These are phyloP conservation scores for Cerioporus squamosus DNA, from an alignment of 1,284 basidiomycete genomes.

Conservation along the genomic window DNA sequence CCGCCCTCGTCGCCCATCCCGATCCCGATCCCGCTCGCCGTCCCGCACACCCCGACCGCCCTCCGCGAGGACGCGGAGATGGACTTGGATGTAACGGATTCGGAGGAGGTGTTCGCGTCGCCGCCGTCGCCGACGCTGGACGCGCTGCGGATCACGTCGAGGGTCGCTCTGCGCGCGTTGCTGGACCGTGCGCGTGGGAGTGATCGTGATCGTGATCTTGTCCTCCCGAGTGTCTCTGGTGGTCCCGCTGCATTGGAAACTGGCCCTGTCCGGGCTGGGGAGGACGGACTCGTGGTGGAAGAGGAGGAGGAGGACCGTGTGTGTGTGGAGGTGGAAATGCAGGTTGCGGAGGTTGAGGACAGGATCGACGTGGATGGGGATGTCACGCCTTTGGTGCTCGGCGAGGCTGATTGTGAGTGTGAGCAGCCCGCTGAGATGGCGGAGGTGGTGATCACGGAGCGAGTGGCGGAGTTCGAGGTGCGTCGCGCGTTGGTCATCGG, in stretches of 20 bases:
- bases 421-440: not conserved
- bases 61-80: conserved; percentile 1
- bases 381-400: conserved; percentile 6
- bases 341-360: not conserved
- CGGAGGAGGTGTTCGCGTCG: conserved; percentile 9
- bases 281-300: not conserved
- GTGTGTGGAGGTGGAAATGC: not conserved
- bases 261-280: not conserved
- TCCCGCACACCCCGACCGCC: too few relatives aligned
- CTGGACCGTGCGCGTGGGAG: conserved; percentile 17
- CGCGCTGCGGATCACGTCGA: conserved; percentile 20
- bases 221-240: not conserved
- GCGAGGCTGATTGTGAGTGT: too few relatives aligned
- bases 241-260: not conserved
- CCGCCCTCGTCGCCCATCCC: conserved; percentile 19
- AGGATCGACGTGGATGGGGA: conserved; percentile 3
- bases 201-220: too few relatives aligned
- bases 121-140: conserved; percentile 23
- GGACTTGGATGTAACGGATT: too few relatives aligned
- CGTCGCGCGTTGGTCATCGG: not conserved
- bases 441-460: not conserved
- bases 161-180: conserved; percentile 15
- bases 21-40: conserved; percentile 15
- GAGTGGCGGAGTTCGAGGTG: not conserved
- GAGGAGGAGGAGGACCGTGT: not conserved